Conservation (phyloP, 257 asterid genomes). For the Solanum paucissectum region DNA sequence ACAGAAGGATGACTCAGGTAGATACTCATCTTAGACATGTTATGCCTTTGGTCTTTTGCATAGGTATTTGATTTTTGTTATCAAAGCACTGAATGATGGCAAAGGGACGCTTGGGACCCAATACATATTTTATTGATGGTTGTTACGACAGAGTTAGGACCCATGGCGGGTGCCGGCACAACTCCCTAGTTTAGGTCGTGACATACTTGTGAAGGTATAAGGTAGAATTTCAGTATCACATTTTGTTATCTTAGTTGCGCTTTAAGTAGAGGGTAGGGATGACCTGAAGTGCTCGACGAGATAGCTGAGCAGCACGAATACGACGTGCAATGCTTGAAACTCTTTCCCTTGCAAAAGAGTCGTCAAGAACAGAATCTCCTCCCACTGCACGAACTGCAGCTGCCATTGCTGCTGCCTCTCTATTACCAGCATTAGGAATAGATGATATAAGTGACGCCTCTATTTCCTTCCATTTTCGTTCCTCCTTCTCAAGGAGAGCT, state of each 20-base stretch:
- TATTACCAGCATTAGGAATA: slow-evolving; percentile 95
- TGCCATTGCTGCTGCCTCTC: slow-evolving; percentile 99
- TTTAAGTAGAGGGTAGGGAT: not conserved
- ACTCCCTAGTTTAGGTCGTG: not conserved
- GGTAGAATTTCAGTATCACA: not conserved
- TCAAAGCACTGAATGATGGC: not conserved
- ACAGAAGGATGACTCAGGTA: not conserved
- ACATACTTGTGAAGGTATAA: not conserved
- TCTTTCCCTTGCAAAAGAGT: slow-evolving; percentile 95
- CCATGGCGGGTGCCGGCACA: not conserved
- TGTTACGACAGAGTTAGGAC: not conserved
- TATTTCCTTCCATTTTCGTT: slow-evolving; percentile 97
- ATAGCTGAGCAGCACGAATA: slow-evolving; percentile 84
- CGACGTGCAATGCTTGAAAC: slow-evolving; percentile 93
- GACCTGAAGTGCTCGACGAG: slow-evolving; percentile 93
- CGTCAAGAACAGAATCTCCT: slow-evolving; percentile 94
- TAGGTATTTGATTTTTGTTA: not conserved
- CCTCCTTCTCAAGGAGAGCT: slow-evolving; percentile 94
- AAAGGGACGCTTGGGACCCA: not conserved
- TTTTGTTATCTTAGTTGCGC: not conserved
- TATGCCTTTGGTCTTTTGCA: not conserved
- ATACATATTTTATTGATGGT: not conserved
- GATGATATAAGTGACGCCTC: slow-evolving; percentile 94
- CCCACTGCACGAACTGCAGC: slow-evolving; percentile 99
- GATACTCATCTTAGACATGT: not conserved